Conservation (phyloP, 352 stramenopile genomes). For the Pythium aquatile region DNA sequence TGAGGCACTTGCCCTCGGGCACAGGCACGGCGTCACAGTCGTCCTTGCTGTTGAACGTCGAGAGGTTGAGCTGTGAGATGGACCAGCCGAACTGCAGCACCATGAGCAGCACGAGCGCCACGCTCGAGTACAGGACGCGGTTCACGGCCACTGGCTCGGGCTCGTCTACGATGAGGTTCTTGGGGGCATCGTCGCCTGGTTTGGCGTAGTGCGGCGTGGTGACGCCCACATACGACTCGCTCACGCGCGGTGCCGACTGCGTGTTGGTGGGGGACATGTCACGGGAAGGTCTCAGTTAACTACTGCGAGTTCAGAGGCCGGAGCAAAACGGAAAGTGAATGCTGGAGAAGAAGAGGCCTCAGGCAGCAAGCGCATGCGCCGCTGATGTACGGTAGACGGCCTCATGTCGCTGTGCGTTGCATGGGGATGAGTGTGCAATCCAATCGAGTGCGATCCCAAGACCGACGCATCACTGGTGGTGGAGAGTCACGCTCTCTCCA, state of each 20-base stretch:
- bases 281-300: background rate
- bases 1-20: slow-evolving; percentile 29
- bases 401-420: slow-evolving; percentile 5
- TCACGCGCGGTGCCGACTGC: slow-evolving; percentile 1
- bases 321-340: slow-evolving; percentile 4
- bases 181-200: background rate
- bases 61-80: slow-evolving; percentile 65
- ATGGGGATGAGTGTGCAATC: background rate
- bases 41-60: slow-evolving; percentile 48
- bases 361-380: background rate
- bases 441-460: background rate
- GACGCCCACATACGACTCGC: slow-evolving; percentile 3
- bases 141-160: slow-evolving; percentile 7
- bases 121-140: slow-evolving; percentile 46
- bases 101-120: slow-evolving; percentile 45
- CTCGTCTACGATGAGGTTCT: background rate
- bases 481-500: background rate
- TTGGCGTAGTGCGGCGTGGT: background rate
- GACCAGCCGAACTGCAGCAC: slow-evolving; percentile 59
- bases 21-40: slow-evolving; percentile 42
- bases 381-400: background rate
- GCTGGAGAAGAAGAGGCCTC: background rate
- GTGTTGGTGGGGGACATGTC: background rate
- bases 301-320: background rate
- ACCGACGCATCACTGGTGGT: slow-evolving; percentile 4